Base-by-base conservation (phyloP, 192 early-diverging fungal genomes). In the Coemansia sp. region DNA sequence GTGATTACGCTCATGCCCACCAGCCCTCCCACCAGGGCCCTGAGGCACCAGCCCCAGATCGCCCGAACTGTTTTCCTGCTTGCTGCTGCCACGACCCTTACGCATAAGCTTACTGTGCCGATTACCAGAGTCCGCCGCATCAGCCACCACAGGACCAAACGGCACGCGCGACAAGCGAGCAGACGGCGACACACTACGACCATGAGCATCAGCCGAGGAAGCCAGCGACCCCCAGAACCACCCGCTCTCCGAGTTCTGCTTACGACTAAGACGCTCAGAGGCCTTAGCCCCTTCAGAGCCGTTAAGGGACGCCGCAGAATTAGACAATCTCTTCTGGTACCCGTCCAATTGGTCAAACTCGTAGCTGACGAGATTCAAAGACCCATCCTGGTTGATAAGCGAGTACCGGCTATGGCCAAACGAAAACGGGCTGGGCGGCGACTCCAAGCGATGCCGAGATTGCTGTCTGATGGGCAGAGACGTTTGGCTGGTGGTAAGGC, bases 351-450 rank as follows among this genome's bases (percentile, higher is more conserved):
- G 76, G 24, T 76, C 76, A 49, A 84, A 84, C 52, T 84, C 73
- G 55, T 65, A 79, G 62, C 61, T 84, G 15, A 66, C 62, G 31
- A 84, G 71, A 55, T 84, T 84, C 41, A 84, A 65, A 18, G 77
- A 84, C 10, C 81, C 81, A 61, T 84, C 81, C 55, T 75, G 73
- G 68, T 84, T 84, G 74, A 84, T 68, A 53, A 84, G 65, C 53
- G 81, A 84, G 74, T 71, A 84, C 10, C 81, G 70, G 65, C 81
- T 84, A 62, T 84, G 81, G 40, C 65, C 72, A 47, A 84, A 84
- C 41, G 76, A 79, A 50, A 84, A 84, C 47, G 73, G 73, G n/a
- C 71, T 76, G 13, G 76, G 52, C n/a, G 71, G 77, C 57, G 73
- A 73, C 31, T 67, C 67, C 15, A 66, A 22, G 22, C 33, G 22